Percentiles rank a stretch among this genome's conserved stretches.
Conservation (phyloP, 2,329 filamentous ascomycete species). For the Reticulascus tulasneorum region DNA sequence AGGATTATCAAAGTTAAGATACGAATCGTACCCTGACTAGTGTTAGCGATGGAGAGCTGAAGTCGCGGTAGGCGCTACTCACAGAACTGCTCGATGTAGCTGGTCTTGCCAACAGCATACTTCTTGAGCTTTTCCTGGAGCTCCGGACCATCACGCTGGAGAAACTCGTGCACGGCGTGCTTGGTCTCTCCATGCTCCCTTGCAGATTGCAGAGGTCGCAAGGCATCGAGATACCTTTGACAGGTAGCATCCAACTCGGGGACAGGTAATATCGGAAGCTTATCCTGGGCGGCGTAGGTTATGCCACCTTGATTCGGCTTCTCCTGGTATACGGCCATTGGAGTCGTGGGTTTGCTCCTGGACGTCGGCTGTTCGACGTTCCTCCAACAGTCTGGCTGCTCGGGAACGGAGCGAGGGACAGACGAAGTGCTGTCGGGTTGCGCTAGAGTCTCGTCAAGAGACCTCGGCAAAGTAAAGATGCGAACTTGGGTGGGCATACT, state of each 20-base stretch:
- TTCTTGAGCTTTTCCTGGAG: slow-evolving; percentile 85
- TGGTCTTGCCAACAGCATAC: slow-evolving; percentile 86
- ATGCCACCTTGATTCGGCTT: slow-evolving; percentile 63
- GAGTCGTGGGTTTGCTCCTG: slow-evolving; percentile 1
- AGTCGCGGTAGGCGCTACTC: slow-evolving; percentile 36
- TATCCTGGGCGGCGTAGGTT: slow-evolving; percentile 86
- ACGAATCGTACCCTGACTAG: slow-evolving; percentile 87
- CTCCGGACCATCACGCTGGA: slow-evolving; percentile 74
- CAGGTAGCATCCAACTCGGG: slow-evolving; percentile 78
- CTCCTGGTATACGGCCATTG: slow-evolving; percentile 49
- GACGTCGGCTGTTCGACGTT: slow-evolving; percentile 6
- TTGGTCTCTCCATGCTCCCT: slow-evolving; percentile 82
- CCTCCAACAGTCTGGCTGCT: slow-evolving; percentile 21
- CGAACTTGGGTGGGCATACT: slow-evolving; percentile 33
- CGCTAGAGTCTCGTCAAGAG: slow-evolving; percentile 67
- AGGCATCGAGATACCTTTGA: slow-evolving; percentile 71
- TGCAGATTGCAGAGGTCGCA: slow-evolving; percentile 75
- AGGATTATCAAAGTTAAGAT: slow-evolving; percentile 95
- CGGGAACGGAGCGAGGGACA: slow-evolving; percentile 36
- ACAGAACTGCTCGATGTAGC: slow-evolving; percentile 99
- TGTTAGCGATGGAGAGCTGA: neutral
- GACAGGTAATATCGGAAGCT: slow-evolving; percentile 86
- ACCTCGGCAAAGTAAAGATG: slow-evolving; percentile 58
- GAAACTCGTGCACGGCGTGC: slow-evolving; percentile 76
- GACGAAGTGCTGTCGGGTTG: slow-evolving; percentile 32